Percentiles rank a stretch among this genome's conserved stretches.
These are phyloP conservation scores for Penicillium sp. DNA, from an alignment of 2,329 filamentous ascomycete species.

Conservation along the genomic window DNA sequence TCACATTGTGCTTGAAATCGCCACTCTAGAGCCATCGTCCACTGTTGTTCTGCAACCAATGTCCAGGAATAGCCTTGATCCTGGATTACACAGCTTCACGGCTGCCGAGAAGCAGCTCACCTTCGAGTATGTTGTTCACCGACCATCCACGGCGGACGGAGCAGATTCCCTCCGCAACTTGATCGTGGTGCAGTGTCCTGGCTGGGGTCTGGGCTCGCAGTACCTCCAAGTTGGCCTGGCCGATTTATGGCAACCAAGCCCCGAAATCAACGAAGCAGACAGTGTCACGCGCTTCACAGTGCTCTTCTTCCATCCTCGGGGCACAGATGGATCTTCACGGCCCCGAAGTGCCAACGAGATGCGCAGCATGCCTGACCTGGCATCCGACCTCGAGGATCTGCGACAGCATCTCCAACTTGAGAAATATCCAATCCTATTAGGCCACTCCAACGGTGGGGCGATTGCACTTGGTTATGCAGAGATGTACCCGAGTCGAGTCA, in stretches of 20 bases:
- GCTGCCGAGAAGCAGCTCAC: neutral
- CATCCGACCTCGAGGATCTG: constrained; percentile 26
- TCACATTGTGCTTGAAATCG: no score
- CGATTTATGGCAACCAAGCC: constrained; percentile 10
- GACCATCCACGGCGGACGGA: neutral
- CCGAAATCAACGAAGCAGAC: neutral
- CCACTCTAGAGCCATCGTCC: no score
- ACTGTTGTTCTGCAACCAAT: no score
- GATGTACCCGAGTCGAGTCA: constrained; percentile 20
- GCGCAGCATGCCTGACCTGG: constrained; percentile 22
- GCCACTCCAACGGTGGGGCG: constrained; percentile 30
- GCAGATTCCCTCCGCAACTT: constrained; percentile 1
- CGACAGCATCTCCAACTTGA: constrained; percentile 23
- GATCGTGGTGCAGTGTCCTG: constrained; percentile 25
- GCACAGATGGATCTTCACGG: constrained; percentile 21
- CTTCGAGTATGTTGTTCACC: neutral
- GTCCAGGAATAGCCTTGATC: neutral
- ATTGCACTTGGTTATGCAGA: constrained; percentile 31
- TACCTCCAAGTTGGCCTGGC: constrained; percentile 22
- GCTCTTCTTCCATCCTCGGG: constrained; percentile 28
- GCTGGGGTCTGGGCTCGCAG: constrained; percentile 24
- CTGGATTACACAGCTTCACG: neutral
- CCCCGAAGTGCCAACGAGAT: constrained; percentile 15
- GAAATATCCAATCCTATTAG: constrained; percentile 18
- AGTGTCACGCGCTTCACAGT: constrained; percentile 14